These are phyloP conservation scores for Oenanthe javanica DNA, from an alignment of 140 eudicot genomes.

Conservation along the genomic window DNA sequence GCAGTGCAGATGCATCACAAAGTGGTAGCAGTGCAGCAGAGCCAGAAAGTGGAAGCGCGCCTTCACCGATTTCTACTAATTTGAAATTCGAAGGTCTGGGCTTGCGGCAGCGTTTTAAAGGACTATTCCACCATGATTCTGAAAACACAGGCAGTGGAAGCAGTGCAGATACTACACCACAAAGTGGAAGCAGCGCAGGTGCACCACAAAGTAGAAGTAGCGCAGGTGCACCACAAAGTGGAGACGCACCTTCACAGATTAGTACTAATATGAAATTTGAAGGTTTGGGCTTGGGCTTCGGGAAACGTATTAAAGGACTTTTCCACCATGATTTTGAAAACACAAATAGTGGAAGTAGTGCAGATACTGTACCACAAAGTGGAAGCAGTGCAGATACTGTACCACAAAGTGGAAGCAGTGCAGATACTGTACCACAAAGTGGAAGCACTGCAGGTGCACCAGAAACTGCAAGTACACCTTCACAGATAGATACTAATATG, in stretches of 20 bases:
- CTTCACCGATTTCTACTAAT: background rate
- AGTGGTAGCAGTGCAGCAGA: too few relatives aligned
- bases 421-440: too few relatives aligned
- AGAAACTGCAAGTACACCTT: background rate
- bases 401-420: background rate
- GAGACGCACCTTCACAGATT: background rate
- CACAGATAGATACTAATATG: background rate
- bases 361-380: background rate
- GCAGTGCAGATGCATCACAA: background rate
- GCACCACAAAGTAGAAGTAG: too few relatives aligned
- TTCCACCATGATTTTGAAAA: background rate
- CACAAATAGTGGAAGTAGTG: background rate
- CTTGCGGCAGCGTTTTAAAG: background rate
- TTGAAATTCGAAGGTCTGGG: background rate
- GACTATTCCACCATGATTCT: background rate
- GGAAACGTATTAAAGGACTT: background rate
- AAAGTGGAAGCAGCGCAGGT: too few relatives aligned
- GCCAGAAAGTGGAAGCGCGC: background rate
- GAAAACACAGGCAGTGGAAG: background rate
- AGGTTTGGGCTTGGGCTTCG: background rate
- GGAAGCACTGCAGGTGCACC: background rate
- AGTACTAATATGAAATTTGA: background rate
- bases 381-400: background rate
- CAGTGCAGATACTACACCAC: background rate
- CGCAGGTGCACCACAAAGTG: background rate